Evolutionary conservation across 2,329 filamentous ascomycete species (phyloP).

Genomic region (Byssothecium circinans): DNA sequence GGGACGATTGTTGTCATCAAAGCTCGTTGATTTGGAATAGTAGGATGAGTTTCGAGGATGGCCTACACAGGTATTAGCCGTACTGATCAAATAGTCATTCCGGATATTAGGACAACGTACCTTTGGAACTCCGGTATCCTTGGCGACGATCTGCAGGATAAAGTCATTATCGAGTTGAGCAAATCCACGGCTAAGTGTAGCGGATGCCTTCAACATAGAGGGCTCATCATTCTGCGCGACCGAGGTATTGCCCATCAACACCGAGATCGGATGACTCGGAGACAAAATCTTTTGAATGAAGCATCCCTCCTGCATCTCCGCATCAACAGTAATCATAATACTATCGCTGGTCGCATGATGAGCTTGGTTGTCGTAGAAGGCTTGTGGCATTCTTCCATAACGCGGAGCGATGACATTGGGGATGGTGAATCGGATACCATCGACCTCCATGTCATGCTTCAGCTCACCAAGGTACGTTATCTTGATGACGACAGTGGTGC

Average conservation of each 20-base stretch:
- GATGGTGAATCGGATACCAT: constrained; percentile 70
- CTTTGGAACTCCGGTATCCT: constrained; percentile 61
- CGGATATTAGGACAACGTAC: not conserved
- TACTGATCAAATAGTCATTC: not conserved
- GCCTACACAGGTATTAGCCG: constrained; percentile 43
- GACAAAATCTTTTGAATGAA: constrained; percentile 65
- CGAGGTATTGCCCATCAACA: constrained; percentile 64
- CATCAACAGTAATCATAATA: constrained; percentile 61
- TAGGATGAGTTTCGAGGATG: constrained; percentile 67
- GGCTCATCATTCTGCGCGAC: constrained; percentile 50
- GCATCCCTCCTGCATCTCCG: constrained; percentile 59
- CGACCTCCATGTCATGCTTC: constrained; percentile 69
- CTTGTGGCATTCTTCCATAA: constrained; percentile 57
- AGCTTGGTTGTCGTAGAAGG: constrained; percentile 22
- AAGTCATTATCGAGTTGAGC: constrained; percentile 66
- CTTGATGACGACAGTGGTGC: constrained; percentile 59
- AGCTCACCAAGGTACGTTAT: constrained; percentile 70
- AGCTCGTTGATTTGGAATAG: constrained; percentile 62
- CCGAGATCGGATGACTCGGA: constrained; percentile 67
- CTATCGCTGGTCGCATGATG: constrained; percentile 30
- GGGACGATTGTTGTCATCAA: constrained; percentile 73
- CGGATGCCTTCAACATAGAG: constrained; percentile 62
- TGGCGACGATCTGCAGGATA: constrained; percentile 64
- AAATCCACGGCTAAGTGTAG: constrained; percentile 57
- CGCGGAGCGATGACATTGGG: constrained; percentile 68